A percentile compares a stretch with the other conserved stretches of the same genome.
These are phyloP conservation scores for Phanerochaete carnosa DNA, from an alignment of 768 basidiomycete genomes.

Conservation along the genomic window DNA sequence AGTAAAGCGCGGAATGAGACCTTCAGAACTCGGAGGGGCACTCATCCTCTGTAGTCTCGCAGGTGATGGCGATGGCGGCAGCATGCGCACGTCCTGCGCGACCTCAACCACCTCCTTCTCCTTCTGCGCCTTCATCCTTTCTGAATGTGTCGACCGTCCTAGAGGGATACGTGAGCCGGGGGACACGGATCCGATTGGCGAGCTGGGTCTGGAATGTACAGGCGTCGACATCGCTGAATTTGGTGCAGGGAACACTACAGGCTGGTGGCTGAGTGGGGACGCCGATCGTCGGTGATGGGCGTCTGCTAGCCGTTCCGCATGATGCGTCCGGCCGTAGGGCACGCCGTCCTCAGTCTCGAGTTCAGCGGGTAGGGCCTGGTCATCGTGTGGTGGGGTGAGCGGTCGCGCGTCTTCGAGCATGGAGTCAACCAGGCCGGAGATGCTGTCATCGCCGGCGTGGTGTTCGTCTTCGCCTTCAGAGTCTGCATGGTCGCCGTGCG, in stretches of 20 bases:
- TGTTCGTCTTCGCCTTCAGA: constrained; percentile 17
- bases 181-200: constrained; percentile 9
- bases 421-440: constrained; percentile 69
- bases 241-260: not conserved
- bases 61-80: constrained; percentile 50
- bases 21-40: constrained; percentile 21
- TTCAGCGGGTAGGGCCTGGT: constrained; percentile 42
- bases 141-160: constrained; percentile 37
- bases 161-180: constrained; percentile 29
- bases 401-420: constrained; percentile 52
- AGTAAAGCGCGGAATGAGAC: constrained; percentile 32
- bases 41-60: constrained; percentile 23
- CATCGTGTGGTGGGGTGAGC: constrained; percentile 38
- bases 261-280: constrained; percentile 9
- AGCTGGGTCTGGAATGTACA: constrained; percentile 13
- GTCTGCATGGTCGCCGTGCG: constrained; percentile 31
- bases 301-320: constrained; percentile 49
- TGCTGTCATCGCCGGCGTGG: constrained; percentile 52
- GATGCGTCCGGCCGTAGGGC: constrained; percentile 62
- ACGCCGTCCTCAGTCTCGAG: constrained; percentile 63
- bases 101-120: constrained; percentile 21
- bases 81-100: constrained; percentile 39
- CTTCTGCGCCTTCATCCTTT: constrained; percentile 29
- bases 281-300: constrained; percentile 33
- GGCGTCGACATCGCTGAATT: constrained; percentile 9